Percentiles rank a stretch among this genome's conserved stretches.
Conservation (phyloP, 345 rosid genomes). For the Rhodamnia rubescens region DNA sequence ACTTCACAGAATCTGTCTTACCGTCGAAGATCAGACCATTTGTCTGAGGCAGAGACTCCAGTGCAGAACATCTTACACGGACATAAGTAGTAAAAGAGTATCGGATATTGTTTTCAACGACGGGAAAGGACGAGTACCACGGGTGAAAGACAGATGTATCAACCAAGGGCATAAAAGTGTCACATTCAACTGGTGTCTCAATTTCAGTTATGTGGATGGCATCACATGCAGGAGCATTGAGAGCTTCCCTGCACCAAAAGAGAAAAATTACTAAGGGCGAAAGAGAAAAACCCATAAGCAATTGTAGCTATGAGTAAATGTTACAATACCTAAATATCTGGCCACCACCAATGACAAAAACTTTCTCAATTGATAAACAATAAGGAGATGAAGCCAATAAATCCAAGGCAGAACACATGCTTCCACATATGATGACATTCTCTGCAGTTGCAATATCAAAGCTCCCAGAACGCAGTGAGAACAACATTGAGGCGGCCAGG, state of each 20-base stretch:
- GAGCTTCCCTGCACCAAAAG: conserved; percentile 50
- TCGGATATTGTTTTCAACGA: conserved; percentile 49
- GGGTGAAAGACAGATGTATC: conserved; percentile 68
- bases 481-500: conserved; percentile 93
- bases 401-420: conserved; percentile 69
- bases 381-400: conserved; percentile 72
- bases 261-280: neutral
- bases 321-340: conserved; percentile 51
- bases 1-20: conserved; percentile 18
- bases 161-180: conserved; percentile 75
- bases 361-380: conserved; percentile 81
- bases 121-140: conserved; percentile 77
- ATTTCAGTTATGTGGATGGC: conserved; percentile 87
- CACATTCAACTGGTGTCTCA: conserved; percentile 61
- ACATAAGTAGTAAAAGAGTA: conserved; percentile 59
- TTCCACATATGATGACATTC: conserved; percentile 80
- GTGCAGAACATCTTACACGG: conserved; percentile 47
- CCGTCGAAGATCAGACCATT: conserved; percentile 17
- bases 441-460: conserved; percentile 81
- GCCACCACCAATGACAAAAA: conserved; percentile 88
- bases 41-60: conserved; percentile 17
- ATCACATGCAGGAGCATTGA: conserved; percentile 72
- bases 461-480: conserved; percentile 80
- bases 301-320: neutral
- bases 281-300: neutral